Evolutionary conservation across 1,284 basidiomycete genomes (phyloP).

Genomic region (Apiotrichum sp.): DNA sequence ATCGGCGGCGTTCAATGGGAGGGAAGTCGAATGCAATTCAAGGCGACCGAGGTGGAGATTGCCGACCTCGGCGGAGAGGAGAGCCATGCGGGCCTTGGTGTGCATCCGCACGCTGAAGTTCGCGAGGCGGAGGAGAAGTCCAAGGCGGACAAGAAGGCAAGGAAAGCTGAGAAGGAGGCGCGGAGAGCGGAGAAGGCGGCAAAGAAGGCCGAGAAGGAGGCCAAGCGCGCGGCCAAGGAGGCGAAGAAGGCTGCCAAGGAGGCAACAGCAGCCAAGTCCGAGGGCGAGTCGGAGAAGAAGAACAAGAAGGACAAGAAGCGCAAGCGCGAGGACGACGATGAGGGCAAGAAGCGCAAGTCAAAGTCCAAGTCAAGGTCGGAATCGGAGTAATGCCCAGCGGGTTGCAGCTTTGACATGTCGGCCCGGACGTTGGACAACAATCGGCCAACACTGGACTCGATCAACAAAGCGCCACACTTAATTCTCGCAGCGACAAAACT

Average conservation of each 20-base stretch:
- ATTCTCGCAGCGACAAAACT: too few species aligned
- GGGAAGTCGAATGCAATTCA: constrained; percentile 33
- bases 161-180: not conserved
- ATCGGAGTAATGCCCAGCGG: not conserved
- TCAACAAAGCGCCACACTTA: too few species aligned
- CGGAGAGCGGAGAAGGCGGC: constrained; percentile 5
- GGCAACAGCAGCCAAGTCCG: constrained; percentile 17
- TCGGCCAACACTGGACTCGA: too few species aligned
- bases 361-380: not conserved
- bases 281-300: constrained; percentile 9
- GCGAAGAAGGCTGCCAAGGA: constrained; percentile 16
- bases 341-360: constrained; percentile 7
- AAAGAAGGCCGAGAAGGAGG: constrained; percentile 6
- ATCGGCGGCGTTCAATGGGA: constrained; percentile 35
- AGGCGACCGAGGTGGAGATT: constrained; percentile 13
- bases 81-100: constrained; percentile 11
- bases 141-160: constrained; percentile 1
- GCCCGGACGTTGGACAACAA: too few species aligned
- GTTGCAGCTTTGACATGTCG: too few species aligned
- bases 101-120: not conserved
- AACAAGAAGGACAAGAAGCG: constrained; percentile 13
- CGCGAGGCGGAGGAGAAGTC: not conserved
- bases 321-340: constrained; percentile 3
- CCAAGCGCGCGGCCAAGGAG: constrained; percentile 6
- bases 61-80: constrained; percentile 14